A percentile compares a stretch with the other conserved stretches of the same genome.
phyloP scores from a whole-genome alignment of 331 rosid species.

The Acacia pycnantha region DNA sequence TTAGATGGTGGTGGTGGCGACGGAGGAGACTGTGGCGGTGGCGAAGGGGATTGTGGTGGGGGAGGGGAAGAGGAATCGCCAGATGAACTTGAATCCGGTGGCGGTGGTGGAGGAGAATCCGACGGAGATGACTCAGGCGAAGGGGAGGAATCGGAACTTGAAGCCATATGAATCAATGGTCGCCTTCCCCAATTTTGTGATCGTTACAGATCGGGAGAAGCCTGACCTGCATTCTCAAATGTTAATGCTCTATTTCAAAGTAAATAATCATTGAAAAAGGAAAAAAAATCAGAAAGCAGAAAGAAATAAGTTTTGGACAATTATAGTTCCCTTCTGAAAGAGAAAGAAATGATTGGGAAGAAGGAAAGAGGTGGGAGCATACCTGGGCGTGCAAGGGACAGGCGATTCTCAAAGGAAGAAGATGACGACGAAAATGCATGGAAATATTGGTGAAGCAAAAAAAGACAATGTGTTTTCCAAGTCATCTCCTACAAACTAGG shows the following conservation, averaged over 20 bases:
- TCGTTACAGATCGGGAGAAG: slow-evolving; percentile 39
- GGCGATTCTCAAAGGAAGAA: slow-evolving; percentile 42
- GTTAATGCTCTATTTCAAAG: not conserved
- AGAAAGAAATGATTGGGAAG: not conserved
- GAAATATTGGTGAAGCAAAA: slow-evolving; percentile 10
- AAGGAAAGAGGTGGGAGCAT: not conserved
- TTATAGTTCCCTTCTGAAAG: too few relatives aligned
- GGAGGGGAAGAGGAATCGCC: not conserved
- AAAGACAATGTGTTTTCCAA: slow-evolving; percentile 29
- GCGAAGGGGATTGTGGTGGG: not conserved
- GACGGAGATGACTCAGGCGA: slow-evolving; percentile 30
- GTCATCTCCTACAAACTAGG: slow-evolving; percentile 41
- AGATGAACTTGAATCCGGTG: not conserved
- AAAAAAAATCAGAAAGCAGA: not conserved
- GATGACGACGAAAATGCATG: slow-evolving; percentile 22
- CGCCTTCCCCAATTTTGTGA: slow-evolving; percentile 31
- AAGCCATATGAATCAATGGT: slow-evolving; percentile 45
- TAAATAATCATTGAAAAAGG: not conserved
- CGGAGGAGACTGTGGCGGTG: not conserved
- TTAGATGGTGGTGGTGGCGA: not conserved
- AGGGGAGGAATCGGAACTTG: slow-evolving; percentile 39
- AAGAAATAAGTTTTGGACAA: too few relatives aligned
- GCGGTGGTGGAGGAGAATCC: not conserved
- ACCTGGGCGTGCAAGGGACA: slow-evolving; percentile 40
- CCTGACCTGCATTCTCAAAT: slow-evolving; percentile 44